Evolutionary conservation across 164 flowering plant genomes (phyloP), one percentile per base, ranked within the genome.

Genomic region (Magnolia changhungtana): DNA sequence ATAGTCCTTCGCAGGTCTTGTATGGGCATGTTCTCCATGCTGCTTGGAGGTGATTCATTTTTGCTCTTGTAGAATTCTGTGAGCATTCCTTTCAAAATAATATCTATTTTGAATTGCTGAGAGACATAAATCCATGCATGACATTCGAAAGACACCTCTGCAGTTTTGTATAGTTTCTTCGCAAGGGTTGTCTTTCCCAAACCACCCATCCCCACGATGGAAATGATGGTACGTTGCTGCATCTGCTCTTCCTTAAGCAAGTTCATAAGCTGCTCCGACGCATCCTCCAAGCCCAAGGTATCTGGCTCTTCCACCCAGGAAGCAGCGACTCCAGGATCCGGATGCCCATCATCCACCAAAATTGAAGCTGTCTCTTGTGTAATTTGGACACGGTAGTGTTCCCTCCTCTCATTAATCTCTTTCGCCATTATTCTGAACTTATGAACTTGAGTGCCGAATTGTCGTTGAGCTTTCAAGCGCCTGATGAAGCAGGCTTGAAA

Each of bases 1-100:
- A 87, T 83, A 74, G 80, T 85, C 83, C 69, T 1, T 80, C 81
- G 76, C 82, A 86, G 52, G n/a, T n/a, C 82, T 23, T 23, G 24
- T 23, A 23, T 23, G 24, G 13, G 23, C 67, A 63, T 31, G 3
- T 2, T 31, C 37, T 31, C 24, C 23, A 16, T 19, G 9, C 24
- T 21, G 24, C 3, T 20, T 8, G 24, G 23, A 18, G 20, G 23
- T 19, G 9, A 7, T 7, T 63, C 67, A 2, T 20, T 63, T 20
- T 7, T 23, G 37, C 67, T 21, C 23, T 63, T 20, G 67, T 1
- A 63, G 9, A 19, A 63, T 18, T 7, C 23, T 63, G 19, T 19
- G 20, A 63, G 23, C 24, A 63, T 63, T 8, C 9, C 9, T 19
- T 9, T 63, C 23, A 63, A 21, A 19, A 63, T 63, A 63, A 11